Evolutionary conservation across 2,329 filamentous ascomycete species (phyloP), one percentile per base, ranked within the genome.

Genomic region (Epichloe sp.): DNA sequence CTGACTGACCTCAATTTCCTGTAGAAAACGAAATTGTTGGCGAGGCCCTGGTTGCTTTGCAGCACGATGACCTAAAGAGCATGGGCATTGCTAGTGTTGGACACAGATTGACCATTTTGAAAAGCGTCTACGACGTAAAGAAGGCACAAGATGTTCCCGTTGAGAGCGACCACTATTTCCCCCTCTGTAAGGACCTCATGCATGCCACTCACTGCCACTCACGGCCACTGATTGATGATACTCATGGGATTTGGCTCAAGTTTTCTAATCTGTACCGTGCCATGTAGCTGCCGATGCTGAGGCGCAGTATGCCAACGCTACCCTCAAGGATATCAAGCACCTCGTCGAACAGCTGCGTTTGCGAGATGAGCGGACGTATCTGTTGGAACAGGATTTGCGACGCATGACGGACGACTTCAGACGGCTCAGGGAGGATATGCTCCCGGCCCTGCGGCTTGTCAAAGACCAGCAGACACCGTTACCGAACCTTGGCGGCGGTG

Each of bases 111-210:
- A 95, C 89, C 21, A 94, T 98, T 52, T 77, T 98, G 53, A 97
- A 96, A 71, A 90, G 83, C 61, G 89, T 97, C 50, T 97, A 96
- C 70, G 90, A 97, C 63, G 84, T 93, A 63, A 98, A 98, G 72
- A 85, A 91, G 66, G 88, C 88, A 57, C 90, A 96, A 63, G 89
- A 95, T 60, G 80, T 97, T 54, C 85, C 88, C 15, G 79, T 96
- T 60, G 91, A 97, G 63, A 83, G 85, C 55, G 91, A 96, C 61
- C 88, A 97, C 67, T 98, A 96, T 65, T 79, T 96, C 48, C 93
- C 93, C 38, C 74, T 93, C 48, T 93, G 90, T 95, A 83, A 54
- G 58, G 15, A 15, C 40, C 17, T 17, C n/a, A 17, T n/a, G 14
- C 10, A 17, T 23, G 14, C 10, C 17, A 48, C 47, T 34, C 44